phyloP scores from a whole-genome alignment of 73 alveolate species.

The Tetrahymena borealis region DNA sequence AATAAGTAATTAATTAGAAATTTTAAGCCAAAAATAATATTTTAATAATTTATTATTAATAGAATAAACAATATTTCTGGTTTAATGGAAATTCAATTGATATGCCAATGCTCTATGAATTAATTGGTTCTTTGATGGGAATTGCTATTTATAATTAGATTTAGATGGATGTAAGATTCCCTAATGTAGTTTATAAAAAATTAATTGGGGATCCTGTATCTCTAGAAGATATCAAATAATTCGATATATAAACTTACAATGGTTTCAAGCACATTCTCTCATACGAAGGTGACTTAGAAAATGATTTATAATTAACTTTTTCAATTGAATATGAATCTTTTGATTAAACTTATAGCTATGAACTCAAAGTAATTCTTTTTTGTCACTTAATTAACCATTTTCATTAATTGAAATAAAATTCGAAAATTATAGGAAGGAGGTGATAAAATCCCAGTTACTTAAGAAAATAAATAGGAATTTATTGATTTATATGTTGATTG shows the following conservation, averaged over 20 bases:
- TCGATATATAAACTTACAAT: constrained; percentile 62
- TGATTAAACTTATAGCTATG: constrained; percentile 62
- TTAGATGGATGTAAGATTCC: constrained; percentile 87
- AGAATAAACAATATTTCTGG: constrained; percentile 79
- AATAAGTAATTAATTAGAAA: constrained; percentile 8
- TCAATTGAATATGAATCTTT: constrained; percentile 63
- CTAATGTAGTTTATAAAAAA: constrained; percentile 82
- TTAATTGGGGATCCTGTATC: constrained; percentile 56
- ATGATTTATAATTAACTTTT: constrained; percentile 50
- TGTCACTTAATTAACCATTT: no score
- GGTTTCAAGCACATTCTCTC: constrained; percentile 50
- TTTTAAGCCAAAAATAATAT: not conserved
- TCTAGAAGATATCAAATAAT: constrained; percentile 71
- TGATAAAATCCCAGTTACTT: constrained; percentile 65
- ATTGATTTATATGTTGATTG: constrained; percentile 82
- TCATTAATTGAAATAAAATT: no score
- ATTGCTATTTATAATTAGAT: constrained; percentile 87
- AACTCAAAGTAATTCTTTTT: constrained; percentile 67
- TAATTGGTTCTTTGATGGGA: constrained; percentile 90
- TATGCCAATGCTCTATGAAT: constrained; percentile 79
- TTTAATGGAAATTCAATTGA: constrained; percentile 90
- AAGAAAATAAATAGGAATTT: constrained; percentile 82
- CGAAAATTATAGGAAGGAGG: constrained; percentile 84
- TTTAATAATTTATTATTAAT: not conserved
- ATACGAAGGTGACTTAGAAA: constrained; percentile 71